phyloP scores from a whole-genome alignment of 169 alveolate genomes.

The Cryptosporidium muris region DNA sequence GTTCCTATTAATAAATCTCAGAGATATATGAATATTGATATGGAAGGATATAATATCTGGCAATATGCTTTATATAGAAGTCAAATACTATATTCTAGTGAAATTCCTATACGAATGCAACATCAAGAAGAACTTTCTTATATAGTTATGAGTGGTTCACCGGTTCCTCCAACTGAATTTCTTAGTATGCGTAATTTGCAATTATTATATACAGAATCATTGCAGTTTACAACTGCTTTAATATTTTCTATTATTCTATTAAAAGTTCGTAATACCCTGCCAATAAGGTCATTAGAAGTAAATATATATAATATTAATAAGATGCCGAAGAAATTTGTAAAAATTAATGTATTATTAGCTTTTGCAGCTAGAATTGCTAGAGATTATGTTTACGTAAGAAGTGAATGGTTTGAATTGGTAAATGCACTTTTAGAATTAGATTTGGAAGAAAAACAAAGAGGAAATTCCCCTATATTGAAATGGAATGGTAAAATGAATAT shows the following conservation, averaged over 20 bases:
- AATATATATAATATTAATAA: slow-evolving; percentile 35
- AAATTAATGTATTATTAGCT: slow-evolving; percentile 39
- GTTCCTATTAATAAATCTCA: slow-evolving; percentile 44
- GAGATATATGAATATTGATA: slow-evolving; percentile 22
- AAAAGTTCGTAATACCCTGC: slow-evolving; percentile 34
- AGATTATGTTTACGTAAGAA: slow-evolving; percentile 23
- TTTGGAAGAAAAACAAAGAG: slow-evolving; percentile 40
- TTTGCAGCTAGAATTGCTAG: slow-evolving; percentile 56
- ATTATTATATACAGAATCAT: slow-evolving; percentile 40
- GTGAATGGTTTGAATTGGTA: slow-evolving; percentile 51
- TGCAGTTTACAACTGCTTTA: slow-evolving; percentile 41
- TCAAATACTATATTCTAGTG: slow-evolving; percentile 22
- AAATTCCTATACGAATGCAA: slow-evolving; percentile 59
- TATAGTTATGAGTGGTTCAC: slow-evolving; percentile 35
- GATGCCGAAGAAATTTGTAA: slow-evolving; percentile 28
- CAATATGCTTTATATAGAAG: slow-evolving; percentile 33
- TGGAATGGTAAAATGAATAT: slow-evolving; percentile 33
- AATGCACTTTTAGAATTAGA: slow-evolving; percentile 48
- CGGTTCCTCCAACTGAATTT: slow-evolving; percentile 33
- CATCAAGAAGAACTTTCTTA: slow-evolving; percentile 68
- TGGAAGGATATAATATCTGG: slow-evolving; percentile 49
- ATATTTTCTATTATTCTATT: slow-evolving; percentile 46
- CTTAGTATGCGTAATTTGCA: slow-evolving; percentile 49
- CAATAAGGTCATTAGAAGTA: slow-evolving; percentile 44
- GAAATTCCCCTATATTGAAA: slow-evolving; percentile 24